Percentiles rank a stretch among this genome's conserved stretches.
Conservation (phyloP, 208 protist species). For the Leishmania amazonensis region DNA sequence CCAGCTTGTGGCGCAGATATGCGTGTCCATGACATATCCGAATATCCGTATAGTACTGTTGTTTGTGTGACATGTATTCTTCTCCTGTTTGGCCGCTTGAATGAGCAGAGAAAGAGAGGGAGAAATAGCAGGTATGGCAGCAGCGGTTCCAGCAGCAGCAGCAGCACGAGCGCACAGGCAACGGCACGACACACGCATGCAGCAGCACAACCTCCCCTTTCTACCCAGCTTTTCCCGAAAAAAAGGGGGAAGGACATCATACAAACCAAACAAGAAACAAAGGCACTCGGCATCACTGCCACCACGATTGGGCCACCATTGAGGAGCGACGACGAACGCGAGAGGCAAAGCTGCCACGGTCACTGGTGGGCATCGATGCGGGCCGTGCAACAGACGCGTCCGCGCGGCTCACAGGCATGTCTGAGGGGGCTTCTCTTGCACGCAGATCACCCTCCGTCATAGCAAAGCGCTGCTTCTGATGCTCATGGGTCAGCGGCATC, state of each 20-base stretch:
- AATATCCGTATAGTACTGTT: background rate
- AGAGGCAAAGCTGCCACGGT: background rate
- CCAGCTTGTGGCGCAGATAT: background rate
- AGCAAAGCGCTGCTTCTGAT: background rate
- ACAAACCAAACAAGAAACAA: background rate
- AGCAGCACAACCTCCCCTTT: background rate
- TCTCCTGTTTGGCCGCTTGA: background rate
- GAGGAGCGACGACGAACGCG: conserved; percentile 17
- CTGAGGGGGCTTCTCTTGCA: background rate
- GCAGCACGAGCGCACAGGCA: background rate
- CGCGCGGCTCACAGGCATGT: background rate
- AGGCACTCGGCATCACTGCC: conserved; percentile 15
- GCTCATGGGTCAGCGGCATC: background rate
- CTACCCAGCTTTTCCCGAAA: no score
- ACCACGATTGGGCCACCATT: conserved; percentile 26
- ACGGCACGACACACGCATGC: background rate
- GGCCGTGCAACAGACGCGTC: background rate
- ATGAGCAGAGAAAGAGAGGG: background rate
- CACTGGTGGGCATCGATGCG: background rate
- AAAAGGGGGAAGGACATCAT: no score
- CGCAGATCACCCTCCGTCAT: background rate
- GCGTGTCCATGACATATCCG: background rate
- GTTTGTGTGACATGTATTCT: background rate
- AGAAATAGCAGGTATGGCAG: background rate
- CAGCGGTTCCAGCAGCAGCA: background rate